Evolutionary conservation across 495 filamentous ascomycete genomes (phyloP).

Genomic region (Chaetomium fimeti): DNA sequence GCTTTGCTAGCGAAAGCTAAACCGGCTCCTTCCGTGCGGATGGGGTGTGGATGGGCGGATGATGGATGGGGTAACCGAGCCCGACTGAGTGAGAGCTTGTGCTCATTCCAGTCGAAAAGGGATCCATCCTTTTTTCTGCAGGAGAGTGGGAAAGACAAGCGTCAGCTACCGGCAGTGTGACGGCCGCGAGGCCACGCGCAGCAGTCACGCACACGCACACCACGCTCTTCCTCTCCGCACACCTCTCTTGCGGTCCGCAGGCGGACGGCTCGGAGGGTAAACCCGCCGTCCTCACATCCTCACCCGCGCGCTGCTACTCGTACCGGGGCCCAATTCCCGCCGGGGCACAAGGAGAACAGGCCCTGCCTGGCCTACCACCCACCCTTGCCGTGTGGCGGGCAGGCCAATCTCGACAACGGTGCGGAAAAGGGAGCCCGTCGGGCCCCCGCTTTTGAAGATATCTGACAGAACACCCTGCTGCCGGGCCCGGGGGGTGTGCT

Average conservation of each 20-base stretch:
- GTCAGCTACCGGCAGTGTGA: neutral
- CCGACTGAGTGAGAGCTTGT: neutral
- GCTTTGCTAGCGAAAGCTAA: neutral
- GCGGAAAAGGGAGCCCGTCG: too few species aligned
- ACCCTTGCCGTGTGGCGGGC: too few species aligned
- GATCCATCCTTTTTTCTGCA: slow-evolving; percentile 6
- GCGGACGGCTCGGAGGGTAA: neutral
- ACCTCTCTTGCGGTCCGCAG: neutral
- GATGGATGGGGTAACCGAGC: neutral
- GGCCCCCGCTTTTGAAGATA: too few species aligned
- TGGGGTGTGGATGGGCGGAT: neutral
- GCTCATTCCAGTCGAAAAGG: neutral
- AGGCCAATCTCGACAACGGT: too few species aligned
- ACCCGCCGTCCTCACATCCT: too few species aligned
- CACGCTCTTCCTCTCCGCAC: neutral
- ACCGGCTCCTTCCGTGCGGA: neutral
- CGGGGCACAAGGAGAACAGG: too few species aligned
- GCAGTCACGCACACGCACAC: slow-evolving; percentile 2
- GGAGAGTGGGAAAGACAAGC: neutral
- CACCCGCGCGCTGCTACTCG: too few species aligned
- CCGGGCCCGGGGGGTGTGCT: too few species aligned
- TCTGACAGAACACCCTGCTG: too few species aligned
- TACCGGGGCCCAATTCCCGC: too few species aligned
- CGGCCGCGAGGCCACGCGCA: neutral
- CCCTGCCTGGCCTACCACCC: too few species aligned